Conservation (phyloP, 129 eudicot species). For the Ambrosia artemisiifolia region DNA sequence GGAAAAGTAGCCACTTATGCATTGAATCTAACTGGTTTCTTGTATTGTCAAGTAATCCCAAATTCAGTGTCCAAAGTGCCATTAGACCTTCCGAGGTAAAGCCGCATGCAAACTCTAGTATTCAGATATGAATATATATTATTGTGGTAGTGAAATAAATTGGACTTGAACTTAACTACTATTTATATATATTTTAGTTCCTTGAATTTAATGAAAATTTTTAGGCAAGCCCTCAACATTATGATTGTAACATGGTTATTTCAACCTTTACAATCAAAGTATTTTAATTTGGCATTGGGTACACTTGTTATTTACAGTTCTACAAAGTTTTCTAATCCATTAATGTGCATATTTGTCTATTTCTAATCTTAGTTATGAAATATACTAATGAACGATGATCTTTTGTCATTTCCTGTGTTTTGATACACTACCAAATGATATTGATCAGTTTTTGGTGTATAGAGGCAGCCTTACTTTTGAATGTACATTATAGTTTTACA, state of each 20-base stretch:
- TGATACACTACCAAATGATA: no score
- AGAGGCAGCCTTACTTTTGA: neutral
- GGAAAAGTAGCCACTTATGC: conserved; percentile 77
- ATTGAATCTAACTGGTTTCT: conserved; percentile 69
- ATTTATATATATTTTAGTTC: neutral
- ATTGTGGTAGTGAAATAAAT: neutral
- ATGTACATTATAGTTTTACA: neutral
- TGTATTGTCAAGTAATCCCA: conserved; percentile 60
- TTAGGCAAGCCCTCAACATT: neutral
- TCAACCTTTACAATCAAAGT: neutral
- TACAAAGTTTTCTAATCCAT: neutral
- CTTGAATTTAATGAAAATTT: neutral
- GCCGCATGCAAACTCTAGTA: conserved; percentile 7
- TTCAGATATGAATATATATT: neutral
- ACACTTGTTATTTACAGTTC: neutral
- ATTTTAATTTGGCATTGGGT: neutral
- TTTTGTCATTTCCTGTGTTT: no score
- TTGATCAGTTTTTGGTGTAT: neutral
- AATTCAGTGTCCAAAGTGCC: conserved; percentile 32
- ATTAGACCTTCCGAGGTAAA: conserved; percentile 34
- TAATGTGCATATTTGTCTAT: neutral
- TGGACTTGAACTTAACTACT: neutral
- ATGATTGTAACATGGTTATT: neutral
- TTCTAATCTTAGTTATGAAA: neutral
- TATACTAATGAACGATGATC: neutral